Conservation (phyloP, 1,284 basidiomycete species). For the Microbotryum violaceum region DNA sequence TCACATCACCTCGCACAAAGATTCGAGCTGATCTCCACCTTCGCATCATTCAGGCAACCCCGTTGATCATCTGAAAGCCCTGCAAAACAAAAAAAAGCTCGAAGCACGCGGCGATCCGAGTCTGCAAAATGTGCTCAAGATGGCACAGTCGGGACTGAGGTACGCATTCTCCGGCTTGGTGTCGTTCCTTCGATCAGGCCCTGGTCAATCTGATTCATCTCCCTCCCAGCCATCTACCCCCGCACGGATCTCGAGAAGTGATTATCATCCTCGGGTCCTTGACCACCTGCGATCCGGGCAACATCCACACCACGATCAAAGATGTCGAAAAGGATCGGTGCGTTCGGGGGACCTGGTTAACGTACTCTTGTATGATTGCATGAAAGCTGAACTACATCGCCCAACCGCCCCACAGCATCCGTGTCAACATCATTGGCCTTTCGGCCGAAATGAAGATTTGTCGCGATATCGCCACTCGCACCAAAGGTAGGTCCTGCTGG, state of each 20-base stretch:
- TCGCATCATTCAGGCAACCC: constrained; percentile 63
- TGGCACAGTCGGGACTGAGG: constrained; percentile 87
- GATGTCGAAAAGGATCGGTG: constrained; percentile 57
- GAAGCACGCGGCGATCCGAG: constrained; percentile 89
- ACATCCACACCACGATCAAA: constrained; percentile 85
- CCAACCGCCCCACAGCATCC: constrained; percentile 51
- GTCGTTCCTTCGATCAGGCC: not conserved
- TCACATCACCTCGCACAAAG: not conserved
- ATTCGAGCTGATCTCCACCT: too few species aligned
- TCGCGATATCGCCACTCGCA: constrained; percentile 77
- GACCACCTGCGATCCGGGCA: constrained; percentile 93
- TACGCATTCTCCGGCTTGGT: constrained; percentile 35
- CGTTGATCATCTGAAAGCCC: constrained; percentile 77
- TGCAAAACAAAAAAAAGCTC: constrained; percentile 78
- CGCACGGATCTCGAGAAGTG: constrained; percentile 90
- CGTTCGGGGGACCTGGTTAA: not conserved
- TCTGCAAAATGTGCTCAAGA: constrained; percentile 91
- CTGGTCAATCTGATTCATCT: not conserved
- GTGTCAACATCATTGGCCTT: constrained; percentile 84
- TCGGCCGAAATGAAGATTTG: constrained; percentile 98
- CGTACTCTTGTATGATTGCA: too few species aligned
- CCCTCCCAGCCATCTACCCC: constrained; percentile 72
- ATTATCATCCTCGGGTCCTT: constrained; percentile 87
- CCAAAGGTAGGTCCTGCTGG: constrained; percentile 57
- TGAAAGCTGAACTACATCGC: too few species aligned